Conservation (phyloP, 495 filamentous ascomycete genomes). For the Lophiostoma macrostomum region DNA sequence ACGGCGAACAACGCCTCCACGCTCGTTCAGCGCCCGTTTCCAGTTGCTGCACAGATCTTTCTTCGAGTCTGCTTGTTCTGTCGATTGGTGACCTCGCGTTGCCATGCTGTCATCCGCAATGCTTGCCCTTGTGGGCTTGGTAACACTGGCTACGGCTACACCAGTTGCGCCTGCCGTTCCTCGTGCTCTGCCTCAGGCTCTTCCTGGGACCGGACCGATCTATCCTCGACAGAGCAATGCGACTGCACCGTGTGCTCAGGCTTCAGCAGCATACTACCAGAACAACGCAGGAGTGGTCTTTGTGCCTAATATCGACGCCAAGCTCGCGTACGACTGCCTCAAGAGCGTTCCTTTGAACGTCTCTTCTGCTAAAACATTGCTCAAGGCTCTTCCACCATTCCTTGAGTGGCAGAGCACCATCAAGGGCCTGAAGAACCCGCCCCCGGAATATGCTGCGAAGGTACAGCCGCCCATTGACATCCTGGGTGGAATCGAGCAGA, state of each 20-base stretch:
- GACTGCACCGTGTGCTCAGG: constrained; percentile 24
- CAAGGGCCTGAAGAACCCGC: constrained; percentile 36
- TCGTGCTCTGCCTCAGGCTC: constrained; percentile 1
- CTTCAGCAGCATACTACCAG: constrained; percentile 12
- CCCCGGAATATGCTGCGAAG: constrained; percentile 36
- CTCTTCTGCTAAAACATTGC: constrained; percentile 24
- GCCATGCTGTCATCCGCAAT: constrained; percentile 5
- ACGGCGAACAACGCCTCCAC: too few species aligned
- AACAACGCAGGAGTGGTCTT: neutral
- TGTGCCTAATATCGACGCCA: constrained; percentile 21
- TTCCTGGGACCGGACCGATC: neutral
- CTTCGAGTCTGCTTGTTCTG: too few species aligned
- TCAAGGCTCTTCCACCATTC: constrained; percentile 33
- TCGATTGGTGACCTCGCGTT: too few species aligned
- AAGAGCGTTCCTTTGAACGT: constrained; percentile 30
- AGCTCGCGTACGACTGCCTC: constrained; percentile 34
- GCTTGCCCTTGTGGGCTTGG: constrained; percentile 18
- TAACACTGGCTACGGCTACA: constrained; percentile 11
- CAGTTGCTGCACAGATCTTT: too few species aligned
- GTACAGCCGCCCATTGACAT: constrained; percentile 37
- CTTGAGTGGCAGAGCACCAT: constrained; percentile 40
- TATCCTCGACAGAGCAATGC: constrained; percentile 1
- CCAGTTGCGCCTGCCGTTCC: constrained; percentile 10
- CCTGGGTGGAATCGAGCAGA: constrained; percentile 28
- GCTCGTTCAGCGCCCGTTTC: too few species aligned